Evolutionary conservation across 768 basidiomycete genomes (phyloP).

Genomic region (Asterophora parasitica): DNA sequence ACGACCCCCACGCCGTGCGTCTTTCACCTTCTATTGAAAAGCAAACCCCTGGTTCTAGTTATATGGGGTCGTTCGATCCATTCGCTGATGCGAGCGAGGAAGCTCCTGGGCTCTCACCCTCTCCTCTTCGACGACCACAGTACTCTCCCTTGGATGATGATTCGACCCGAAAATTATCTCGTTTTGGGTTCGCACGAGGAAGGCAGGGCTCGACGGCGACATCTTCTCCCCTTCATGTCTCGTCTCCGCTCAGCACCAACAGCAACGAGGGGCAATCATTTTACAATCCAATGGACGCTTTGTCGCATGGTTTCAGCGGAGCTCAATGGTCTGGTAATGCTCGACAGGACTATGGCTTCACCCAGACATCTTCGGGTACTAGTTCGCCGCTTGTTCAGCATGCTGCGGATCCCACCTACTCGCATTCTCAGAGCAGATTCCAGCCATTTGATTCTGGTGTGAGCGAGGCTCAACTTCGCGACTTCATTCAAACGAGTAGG

Average conservation of each 20-base stretch:
- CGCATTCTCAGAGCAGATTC: constrained; percentile 40
- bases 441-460: constrained; percentile 53
- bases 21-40: constrained; percentile 37
- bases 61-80: constrained; percentile 77
- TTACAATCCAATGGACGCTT: constrained; percentile 32
- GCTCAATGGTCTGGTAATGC: constrained; percentile 38
- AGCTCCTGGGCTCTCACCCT: constrained; percentile 23
- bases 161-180: constrained; percentile 59
- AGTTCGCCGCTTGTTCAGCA: constrained; percentile 47
- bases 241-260: constrained; percentile 48
- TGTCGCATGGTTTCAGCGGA: constrained; percentile 28
- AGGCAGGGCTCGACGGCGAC: constrained; percentile 54
- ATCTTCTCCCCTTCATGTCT: constrained; percentile 53
- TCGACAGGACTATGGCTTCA: constrained; percentile 39
- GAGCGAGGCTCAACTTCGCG: constrained; percentile 74
- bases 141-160: constrained; percentile 54
- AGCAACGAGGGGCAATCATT: constrained; percentile 46
- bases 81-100: constrained; percentile 63
- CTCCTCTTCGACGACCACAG: constrained; percentile 28
- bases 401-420: constrained; percentile 35
- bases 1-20: constrained; percentile 44
- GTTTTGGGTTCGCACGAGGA: constrained; percentile 78
- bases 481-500: constrained; percentile 69
- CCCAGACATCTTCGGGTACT: constrained; percentile 26
- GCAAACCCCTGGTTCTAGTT: constrained; percentile 45